These are phyloP conservation scores for Chytriomyces confervae DNA, from an alignment of 192 early-diverging fungal genomes.

Conservation along the genomic window DNA sequence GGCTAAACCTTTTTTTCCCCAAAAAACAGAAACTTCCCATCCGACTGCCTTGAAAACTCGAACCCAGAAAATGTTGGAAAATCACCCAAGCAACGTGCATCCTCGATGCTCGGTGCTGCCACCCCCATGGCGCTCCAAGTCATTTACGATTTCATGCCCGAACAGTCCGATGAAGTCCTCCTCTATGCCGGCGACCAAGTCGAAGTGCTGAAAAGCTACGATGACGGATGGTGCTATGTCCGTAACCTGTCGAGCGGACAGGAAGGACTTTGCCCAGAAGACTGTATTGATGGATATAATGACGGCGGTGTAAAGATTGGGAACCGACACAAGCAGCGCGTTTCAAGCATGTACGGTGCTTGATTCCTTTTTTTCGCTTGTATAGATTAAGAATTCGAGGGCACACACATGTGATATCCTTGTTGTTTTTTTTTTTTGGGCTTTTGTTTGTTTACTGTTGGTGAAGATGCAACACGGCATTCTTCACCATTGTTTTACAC, in stretches of 20 bases:
- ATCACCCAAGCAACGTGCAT: conserved; percentile 9
- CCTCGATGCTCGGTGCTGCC: neutral
- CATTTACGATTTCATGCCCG: neutral
- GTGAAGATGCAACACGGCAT: too few relatives aligned
- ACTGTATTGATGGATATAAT: conserved; percentile 33
- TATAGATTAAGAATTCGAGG: too few relatives aligned
- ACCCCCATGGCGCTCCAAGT: neutral
- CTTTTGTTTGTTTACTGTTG: too few relatives aligned
- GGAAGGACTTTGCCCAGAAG: conserved; percentile 14
- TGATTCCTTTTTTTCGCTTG: too few relatives aligned
- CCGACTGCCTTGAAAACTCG: neutral
- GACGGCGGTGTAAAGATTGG: neutral
- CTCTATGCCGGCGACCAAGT: neutral
- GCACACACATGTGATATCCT: too few relatives aligned
- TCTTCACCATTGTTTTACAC: too few relatives aligned
- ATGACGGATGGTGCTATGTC: conserved; percentile 18
- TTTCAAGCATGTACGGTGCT: conserved; percentile 22
- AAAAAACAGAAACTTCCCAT: conserved; percentile 11
- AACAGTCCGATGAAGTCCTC: neutral
- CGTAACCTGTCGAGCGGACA: conserved; percentile 12
- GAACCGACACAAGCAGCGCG: neutral
- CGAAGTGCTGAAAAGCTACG: neutral
- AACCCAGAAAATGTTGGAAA: neutral
- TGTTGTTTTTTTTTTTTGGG: too few relatives aligned
- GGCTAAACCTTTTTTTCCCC: too few relatives aligned